A percentile compares a stretch with the other conserved stretches of the same genome.
Conservation (phyloP, 2,329 filamentous ascomycete genomes). For the Pyrenophora tritici-repentis region DNA sequence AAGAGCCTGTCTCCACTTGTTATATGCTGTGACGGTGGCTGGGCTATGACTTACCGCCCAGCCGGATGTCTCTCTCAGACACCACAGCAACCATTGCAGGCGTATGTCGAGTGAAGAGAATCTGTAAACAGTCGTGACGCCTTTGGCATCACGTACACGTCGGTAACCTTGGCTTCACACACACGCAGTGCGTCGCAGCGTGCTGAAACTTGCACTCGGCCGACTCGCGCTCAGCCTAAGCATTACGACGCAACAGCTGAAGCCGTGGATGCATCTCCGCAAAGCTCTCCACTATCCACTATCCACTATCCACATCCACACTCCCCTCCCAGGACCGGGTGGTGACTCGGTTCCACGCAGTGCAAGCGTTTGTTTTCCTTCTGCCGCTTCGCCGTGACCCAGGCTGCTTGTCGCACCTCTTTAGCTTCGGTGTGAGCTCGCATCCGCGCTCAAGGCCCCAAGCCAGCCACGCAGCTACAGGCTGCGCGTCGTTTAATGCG, state of each 20-base stretch:
- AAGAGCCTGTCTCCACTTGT: constrained; percentile 8
- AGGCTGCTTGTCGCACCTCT: constrained; percentile 21
- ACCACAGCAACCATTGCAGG: constrained; percentile 10
- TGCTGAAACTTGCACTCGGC: constrained; percentile 19
- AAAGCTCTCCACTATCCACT: constrained; percentile 8
- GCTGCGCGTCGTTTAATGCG: constrained; percentile 5
- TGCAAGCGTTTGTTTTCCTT: constrained; percentile 20
- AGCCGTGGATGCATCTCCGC: constrained; percentile 14
- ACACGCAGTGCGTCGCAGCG: constrained; percentile 10
- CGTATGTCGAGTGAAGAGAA: constrained; percentile 12
- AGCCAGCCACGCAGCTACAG: constrained; percentile 1
- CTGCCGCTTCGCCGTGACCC: constrained; percentile 20
- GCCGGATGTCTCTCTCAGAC: constrained; percentile 9
- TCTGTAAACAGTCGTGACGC: constrained; percentile 1
- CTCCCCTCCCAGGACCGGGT: constrained; percentile 3
- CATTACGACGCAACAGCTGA: constrained; percentile 20
- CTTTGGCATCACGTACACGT: constrained; percentile 14
- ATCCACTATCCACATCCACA: too few species aligned
- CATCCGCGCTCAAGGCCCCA: constrained; percentile 7
- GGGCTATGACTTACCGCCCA: constrained; percentile 10
- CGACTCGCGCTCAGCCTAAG: constrained; percentile 8
- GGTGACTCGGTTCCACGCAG: constrained; percentile 27
- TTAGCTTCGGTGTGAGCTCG: constrained; percentile 17
- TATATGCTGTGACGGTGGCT: constrained; percentile 9
- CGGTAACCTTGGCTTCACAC: constrained; percentile 16